Conservation (phyloP, 2,329 filamentous ascomycete genomes). For the Aspergillus hiratsukae region DNA sequence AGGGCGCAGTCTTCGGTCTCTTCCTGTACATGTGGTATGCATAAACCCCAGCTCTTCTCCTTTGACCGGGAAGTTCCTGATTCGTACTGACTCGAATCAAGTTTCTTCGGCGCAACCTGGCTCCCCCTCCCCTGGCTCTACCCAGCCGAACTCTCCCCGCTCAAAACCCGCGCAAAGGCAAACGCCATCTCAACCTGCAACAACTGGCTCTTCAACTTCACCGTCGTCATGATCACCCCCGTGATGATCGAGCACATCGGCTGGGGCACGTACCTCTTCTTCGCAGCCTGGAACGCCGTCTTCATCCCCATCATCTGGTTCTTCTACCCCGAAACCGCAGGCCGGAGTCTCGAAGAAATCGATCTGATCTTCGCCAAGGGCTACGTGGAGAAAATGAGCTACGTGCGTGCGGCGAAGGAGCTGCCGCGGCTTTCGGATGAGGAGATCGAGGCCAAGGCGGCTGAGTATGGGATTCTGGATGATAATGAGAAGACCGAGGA, state of each 20-base stretch:
- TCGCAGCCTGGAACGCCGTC: slow-evolving; percentile 36
- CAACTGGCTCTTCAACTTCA: slow-evolving; percentile 57
- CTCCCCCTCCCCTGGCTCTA: slow-evolving; percentile 58
- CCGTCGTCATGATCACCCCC: slow-evolving; percentile 48
- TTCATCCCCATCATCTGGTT: slow-evolving; percentile 53
- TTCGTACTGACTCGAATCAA: slow-evolving; percentile 21
- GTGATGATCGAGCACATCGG: slow-evolving; percentile 36
- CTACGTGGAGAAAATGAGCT: slow-evolving; percentile 39
- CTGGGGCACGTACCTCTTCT: slow-evolving; percentile 45
- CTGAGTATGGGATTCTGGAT: slow-evolving; percentile 8
- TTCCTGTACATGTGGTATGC: slow-evolving; percentile 57
- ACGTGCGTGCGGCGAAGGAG: slow-evolving; percentile 30
- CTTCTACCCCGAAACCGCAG: slow-evolving; percentile 51
- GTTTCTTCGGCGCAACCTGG: slow-evolving; percentile 63
- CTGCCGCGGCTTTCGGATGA: slow-evolving; percentile 33
- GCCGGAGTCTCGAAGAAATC: slow-evolving; percentile 42
- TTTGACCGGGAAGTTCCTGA: slow-evolving; percentile 5
- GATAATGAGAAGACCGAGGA: slow-evolving; percentile 7
- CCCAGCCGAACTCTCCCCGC: slow-evolving; percentile 50
- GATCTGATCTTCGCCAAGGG: slow-evolving; percentile 45
- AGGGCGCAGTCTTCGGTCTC: slow-evolving; percentile 52
- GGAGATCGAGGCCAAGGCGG: slow-evolving; percentile 31
- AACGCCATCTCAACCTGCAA: slow-evolving; percentile 52
- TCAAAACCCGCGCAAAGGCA: slow-evolving; percentile 53
- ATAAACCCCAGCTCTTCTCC: not conserved